These are phyloP conservation scores for Yamadazyma tumulicola DNA, from an alignment of 805 yeast species.

Conservation along the genomic window DNA sequence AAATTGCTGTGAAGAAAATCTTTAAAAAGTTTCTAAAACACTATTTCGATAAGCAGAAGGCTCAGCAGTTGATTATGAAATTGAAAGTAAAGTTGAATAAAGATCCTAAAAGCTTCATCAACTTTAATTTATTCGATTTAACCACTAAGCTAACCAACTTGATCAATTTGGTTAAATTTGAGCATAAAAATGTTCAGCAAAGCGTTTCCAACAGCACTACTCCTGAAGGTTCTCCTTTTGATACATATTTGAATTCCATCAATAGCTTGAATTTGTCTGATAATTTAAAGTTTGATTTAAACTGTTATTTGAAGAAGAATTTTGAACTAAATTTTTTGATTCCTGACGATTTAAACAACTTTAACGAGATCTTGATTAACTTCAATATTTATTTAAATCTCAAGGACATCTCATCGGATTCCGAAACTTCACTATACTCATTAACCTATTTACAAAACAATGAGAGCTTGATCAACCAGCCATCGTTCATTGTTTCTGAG, in stretches of 20 bases:
- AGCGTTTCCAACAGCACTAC: not conserved
- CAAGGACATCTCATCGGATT: constrained; percentile 12
- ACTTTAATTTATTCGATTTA: constrained; percentile 55
- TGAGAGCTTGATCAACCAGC: constrained; percentile 17
- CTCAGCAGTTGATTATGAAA: constrained; percentile 22
- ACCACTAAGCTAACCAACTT: constrained; percentile 54
- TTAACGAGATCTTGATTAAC: constrained; percentile 32
- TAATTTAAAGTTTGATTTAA: constrained; percentile 28
- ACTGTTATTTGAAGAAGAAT: constrained; percentile 32
- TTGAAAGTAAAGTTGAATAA: constrained; percentile 33
- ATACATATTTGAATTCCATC: constrained; percentile 2
- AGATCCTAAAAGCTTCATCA: constrained; percentile 54
- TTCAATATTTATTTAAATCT: constrained; percentile 28
- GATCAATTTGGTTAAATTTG: constrained; percentile 16
- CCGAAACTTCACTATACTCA: constrained; percentile 13
- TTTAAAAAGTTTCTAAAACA: constrained; percentile 64
- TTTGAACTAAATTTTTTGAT: constrained; percentile 29
- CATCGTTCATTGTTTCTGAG: constrained; percentile 30
- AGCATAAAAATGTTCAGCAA: constrained; percentile 7
- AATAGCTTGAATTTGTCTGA: constrained; percentile 4
- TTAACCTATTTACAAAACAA: constrained; percentile 21
- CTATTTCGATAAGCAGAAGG: constrained; percentile 22
- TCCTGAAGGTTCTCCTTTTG: constrained; percentile 3
- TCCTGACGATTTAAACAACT: constrained; percentile 30
- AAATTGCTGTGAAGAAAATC: constrained; percentile 68